Evolutionary conservation across 495 filamentous ascomycete genomes (phyloP).

Genomic region (Oidiodendron maius): DNA sequence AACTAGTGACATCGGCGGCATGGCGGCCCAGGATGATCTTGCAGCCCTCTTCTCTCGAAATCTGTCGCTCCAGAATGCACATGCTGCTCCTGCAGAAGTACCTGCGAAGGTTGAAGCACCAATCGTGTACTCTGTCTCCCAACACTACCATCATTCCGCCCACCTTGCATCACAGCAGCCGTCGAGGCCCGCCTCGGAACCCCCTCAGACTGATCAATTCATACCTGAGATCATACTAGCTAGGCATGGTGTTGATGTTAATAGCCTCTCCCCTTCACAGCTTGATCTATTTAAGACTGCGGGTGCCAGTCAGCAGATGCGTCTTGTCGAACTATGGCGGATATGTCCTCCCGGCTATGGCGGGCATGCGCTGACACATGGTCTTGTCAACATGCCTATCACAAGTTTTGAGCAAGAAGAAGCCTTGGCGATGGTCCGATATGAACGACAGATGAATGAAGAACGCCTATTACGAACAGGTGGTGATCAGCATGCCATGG

Average conservation of each 20-base stretch:
- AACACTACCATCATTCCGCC: conserved; percentile 71
- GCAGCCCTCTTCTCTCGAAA: conserved; percentile 60
- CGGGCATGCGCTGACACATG: conserved; percentile 33
- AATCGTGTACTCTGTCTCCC: conserved; percentile 61
- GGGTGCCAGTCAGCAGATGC: conserved; percentile 47
- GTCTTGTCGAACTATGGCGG: conserved; percentile 63
- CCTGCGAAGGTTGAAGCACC: conserved; percentile 20
- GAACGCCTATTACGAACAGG: conserved; percentile 19
- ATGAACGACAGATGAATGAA: conserved; percentile 37
- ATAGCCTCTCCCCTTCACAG: conserved; percentile 49
- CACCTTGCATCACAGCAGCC: conserved; percentile 36
- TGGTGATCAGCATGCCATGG: conserved; percentile 24
- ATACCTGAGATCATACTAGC: conserved; percentile 39
- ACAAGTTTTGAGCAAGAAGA: conserved; percentile 48
- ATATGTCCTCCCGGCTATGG: conserved; percentile 46
- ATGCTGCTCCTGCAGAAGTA: conserved; percentile 23
- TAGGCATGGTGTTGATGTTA: conserved; percentile 48
- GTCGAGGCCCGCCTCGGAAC: conserved; percentile 42
- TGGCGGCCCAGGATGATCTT: conserved; percentile 59
- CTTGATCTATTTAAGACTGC: conserved; percentile 56
- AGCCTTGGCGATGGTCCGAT: conserved; percentile 39
- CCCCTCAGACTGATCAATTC: conserved; percentile 35
- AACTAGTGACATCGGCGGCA: no score
- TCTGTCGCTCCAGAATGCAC: conserved; percentile 45
- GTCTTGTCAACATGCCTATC: conserved; percentile 28